Evolutionary conservation across 2,329 filamentous ascomycete genomes (phyloP), one percentile per base, ranked within the genome.

Genomic region (Talaromyces amestolkiae): DNA sequence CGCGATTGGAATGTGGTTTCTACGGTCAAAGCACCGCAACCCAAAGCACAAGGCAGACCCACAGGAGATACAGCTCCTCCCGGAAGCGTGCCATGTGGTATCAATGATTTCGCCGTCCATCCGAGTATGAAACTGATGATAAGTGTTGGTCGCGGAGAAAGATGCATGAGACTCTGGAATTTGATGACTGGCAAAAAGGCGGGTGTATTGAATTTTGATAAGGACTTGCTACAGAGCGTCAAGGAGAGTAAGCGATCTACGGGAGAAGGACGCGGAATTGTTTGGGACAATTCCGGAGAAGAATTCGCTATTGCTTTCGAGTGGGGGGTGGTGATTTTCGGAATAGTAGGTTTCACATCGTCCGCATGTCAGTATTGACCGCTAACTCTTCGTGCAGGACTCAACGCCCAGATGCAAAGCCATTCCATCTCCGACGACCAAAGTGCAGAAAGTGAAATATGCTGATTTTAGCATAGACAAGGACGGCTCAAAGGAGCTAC

Each of bases 91-190:
- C 93, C 93, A 0, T 87, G 89, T n/a, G 95, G 95, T 19, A 87
- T 98, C 70, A 98, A 97, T 76, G 91, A 93, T 76, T 96, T 99
- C 76, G 92, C 94, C 2, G 90, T 99, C 31, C 95, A 99, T 76
- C 94, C 95, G 0, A 96, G 91, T 76, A 92, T 96, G 86, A 98
- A 97, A 80, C 83, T 99, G 60, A 97, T 98, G 91, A 87, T 99
- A 67, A 96, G 88, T 71, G 93, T 98, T 9, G 90, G 92, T 70
- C 92, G 90, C 72, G 93, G 93, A 69, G 95, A 99, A 81, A 89
- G 88, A 69, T 92, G 89, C 73, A 96, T 99, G 91, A 84, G 95
- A 69, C 78, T 98, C 69, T 99, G 95, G 95, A 98, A 99, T 74
- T 78, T 99, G 69, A 93, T 98, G 69, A 98, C 94, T 2, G 95